Base-by-base conservation (phyloP, 1,139 yeast genomes). In the Candida sojae region DNA sequence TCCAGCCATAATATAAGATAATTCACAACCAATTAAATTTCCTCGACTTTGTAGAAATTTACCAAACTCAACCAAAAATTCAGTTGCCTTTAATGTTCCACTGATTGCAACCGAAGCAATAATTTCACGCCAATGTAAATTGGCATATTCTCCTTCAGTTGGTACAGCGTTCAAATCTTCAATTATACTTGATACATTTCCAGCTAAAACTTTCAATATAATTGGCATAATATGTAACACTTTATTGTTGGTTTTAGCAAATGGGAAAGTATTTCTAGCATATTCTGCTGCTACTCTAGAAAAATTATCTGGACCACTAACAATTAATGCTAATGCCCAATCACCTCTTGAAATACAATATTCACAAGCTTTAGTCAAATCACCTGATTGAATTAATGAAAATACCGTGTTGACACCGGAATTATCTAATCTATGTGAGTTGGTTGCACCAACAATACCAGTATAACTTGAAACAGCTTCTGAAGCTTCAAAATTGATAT, bases 251-350 rank as follows among this genome's bases (percentile, higher is more conserved):
- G 75, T 63, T 46, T 71, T 73, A 49, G 70, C 76, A 55, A 68
- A 60, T 42, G 76, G 67, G 53, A 69, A 74, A 4, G 62, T 59
- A 23, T 60, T 60, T 43, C 78, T 61, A 2, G 79, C 74, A 51
- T 65, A 75, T 48, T 73, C 79, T 4, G 71, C 56, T 1, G 86
- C 86, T 10, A 86, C 77, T 31, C 75, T 71, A 6, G 82, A 70
- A 79, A 90, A 86, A 43, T 75, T 73, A 4, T 81, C 84, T 12
- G 80, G 78, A 1, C 95, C 86, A 32, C 82, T 68, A 48, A 92
- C 71, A 37, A 90, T 66, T 48, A 92, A 64, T 0, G 96, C 88
- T 62, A 91, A 75, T 0, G 96, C 83, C 88, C 91, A 91, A 53
- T 89, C 88, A 11, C 83, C 80, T 49, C 80, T 79, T 2, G 79